Evolutionary conservation across 805 yeast species (phyloP), one percentile per base, ranked within the genome.

Genomic region (Yarrowia keelungensis): DNA sequence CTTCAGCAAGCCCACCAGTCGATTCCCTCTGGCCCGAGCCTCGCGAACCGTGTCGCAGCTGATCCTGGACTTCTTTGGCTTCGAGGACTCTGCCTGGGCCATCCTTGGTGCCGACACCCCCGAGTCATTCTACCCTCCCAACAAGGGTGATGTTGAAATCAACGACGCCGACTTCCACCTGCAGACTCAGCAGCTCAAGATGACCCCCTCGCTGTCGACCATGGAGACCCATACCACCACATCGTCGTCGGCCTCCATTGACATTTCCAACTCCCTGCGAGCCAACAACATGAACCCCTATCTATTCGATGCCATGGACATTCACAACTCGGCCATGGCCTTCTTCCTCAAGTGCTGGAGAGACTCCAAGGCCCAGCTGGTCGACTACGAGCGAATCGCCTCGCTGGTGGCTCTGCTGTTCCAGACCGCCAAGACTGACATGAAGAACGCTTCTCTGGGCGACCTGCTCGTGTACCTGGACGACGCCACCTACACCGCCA

Each of bases 361-460:
- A 73, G 72, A 58, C 74, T 72, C 69, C 59, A 69, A n/a, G 47
- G 89, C 91, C 0, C 80, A 80, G 58, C 71, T 72, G 0, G 84
- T 79, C 14, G 90, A 90, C 74, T 81, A 85, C 50, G 83, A 83
- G 3, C 82, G 85, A 54, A 79, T 88, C 15, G 75, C 82, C 46
- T 78, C 82, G 39, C 77, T 88, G 49, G 76, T 89, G 41, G 75
- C 77, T 11, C 72, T 81, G 4, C 70, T 84, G 32, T 72, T 76
- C 15, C 69, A 69, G 35, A 69, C 77, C 32, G 73, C 73, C 10
- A 47, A 47, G 39, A 62, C 73, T 3, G 72, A 75, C 8, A 73
- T 45, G 8, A 39, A 38, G 36, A 49, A 62, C 56, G 38, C 56
- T n/a, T 47, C 67, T 39, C 74, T 85, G 14, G 88, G 84, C 36